phyloP scores from a whole-genome alignment of 306 rosid genomes.

The Medicago arabica region DNA sequence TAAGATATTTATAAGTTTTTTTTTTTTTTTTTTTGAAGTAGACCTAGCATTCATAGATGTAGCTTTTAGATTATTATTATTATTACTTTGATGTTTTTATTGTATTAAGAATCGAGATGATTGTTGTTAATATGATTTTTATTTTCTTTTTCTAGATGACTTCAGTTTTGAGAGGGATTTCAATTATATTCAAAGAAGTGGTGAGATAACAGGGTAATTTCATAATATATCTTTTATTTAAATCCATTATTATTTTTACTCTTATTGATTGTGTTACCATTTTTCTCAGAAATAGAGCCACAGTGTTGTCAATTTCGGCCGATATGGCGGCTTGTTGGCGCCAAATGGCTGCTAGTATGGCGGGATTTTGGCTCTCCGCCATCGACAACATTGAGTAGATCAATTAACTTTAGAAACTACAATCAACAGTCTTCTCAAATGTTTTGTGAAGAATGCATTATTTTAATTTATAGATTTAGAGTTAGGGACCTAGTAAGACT shows the following conservation, averaged over 20 bases:
- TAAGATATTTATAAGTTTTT: too few species aligned
- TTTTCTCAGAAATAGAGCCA: too few species aligned
- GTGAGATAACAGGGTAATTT: conserved; percentile 62
- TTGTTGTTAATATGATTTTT: conserved; percentile 54
- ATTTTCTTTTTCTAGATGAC: conserved; percentile 57
- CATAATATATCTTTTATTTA: not conserved
- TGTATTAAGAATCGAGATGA: conserved; percentile 33
- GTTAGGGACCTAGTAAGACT: conserved; percentile 3
- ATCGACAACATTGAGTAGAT: too few species aligned
- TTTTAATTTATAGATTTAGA: conserved; percentile 19
- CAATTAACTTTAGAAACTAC: too few species aligned
- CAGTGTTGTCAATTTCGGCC: too few species aligned
- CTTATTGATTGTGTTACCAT: too few species aligned
- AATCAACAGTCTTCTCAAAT: too few species aligned
- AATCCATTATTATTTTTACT: not conserved
- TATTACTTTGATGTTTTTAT: conserved; percentile 8
- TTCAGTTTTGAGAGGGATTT: conserved; percentile 58
- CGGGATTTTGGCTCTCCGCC: too few species aligned
- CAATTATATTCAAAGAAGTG: conserved; percentile 50
- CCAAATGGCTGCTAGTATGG: too few species aligned
- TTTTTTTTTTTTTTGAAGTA: conserved; percentile 8
- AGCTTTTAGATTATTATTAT: conserved; percentile 4
- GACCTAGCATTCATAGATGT: conserved; percentile 41
- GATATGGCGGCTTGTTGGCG: too few species aligned
- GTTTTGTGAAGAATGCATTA: too few species aligned